Evolutionary conservation across 306 rosid genomes (phyloP).

Genomic region (Acacia acuminata): DNA sequence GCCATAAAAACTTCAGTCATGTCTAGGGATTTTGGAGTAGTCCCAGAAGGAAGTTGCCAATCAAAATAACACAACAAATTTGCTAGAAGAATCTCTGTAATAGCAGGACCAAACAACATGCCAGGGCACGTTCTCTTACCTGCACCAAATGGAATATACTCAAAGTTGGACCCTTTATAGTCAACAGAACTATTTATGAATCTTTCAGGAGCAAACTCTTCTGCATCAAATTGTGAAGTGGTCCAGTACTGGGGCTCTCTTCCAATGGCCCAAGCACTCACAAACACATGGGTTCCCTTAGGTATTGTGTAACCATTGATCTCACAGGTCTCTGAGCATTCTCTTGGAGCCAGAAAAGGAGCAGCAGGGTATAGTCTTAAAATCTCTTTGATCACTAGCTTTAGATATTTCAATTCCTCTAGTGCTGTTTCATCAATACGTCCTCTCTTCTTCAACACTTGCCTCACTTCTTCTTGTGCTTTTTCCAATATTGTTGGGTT

Average conservation of each 20-base stretch:
- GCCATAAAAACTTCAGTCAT: neutral
- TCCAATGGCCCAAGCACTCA: neutral
- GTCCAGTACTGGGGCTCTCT: neutral
- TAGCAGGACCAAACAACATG: constrained; percentile 8
- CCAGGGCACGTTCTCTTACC: constrained; percentile 20
- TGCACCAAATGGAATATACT: constrained; percentile 1
- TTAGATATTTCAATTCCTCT: neutral
- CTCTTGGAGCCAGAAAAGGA: neutral
- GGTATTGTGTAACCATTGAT: neutral
- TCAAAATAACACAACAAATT: constrained; percentile 22
- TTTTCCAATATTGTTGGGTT: neutral
- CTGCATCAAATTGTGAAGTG: neutral
- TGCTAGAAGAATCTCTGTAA: constrained; percentile 9
- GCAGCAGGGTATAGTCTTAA: neutral
- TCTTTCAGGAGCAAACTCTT: neutral
- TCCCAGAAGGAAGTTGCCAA: constrained; percentile 24
- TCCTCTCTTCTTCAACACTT: neutral
- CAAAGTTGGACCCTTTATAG: neutral
- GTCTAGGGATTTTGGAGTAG: constrained; percentile 1
- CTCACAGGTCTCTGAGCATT: neutral
- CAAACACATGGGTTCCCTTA: neutral
- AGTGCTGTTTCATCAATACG: neutral
- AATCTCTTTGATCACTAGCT: neutral
- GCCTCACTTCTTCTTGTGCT: neutral
- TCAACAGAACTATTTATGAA: neutral